Base-by-base conservation (phyloP, 2,329 filamentous ascomycete species). In the Talaromyces sp. region DNA sequence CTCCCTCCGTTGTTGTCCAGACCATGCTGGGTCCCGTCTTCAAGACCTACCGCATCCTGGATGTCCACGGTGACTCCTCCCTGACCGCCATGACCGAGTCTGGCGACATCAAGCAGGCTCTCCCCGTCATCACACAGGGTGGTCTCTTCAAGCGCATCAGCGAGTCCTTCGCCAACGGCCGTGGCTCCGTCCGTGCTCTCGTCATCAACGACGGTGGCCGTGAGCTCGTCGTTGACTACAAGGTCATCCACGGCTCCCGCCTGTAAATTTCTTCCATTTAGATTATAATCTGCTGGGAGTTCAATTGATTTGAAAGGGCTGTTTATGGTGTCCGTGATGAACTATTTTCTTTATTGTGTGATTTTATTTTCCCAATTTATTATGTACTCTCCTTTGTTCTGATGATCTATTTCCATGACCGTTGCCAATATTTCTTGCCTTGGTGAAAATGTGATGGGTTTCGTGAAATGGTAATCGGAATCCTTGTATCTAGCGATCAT, bases 31-130 rank as follows among this genome's bases (percentile, higher is more conserved):
- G 93, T 69, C 94, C 94, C 61, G 87, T 97, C 82, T 97, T 97
- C 91, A 97, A 97, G 91, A 94, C 97, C 85, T 99, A 99, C 88
- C 92, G 94, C 72, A 93, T 99, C 74, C 88, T 99, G 59, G 94
- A 99, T 82, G 88, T 99, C 77, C 87, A 91, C 77, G 90, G 96
- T 64, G 92, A 87, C 69, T 82, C 83, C 70, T 78, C 80, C 66
- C 77, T 99, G 71, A 91, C 95, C 64, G 92, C 92, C 82, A 97
- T 99, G 92, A 99, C 94, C 74, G 94, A 99, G 88, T 90, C 88
- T 63, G 92, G 94, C 69, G 93, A 99, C 75, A 91, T 99, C 83
- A 97, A 97, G 89, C 92, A 96, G 80, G 86, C 85, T 68, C 84
- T 99, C 55, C 85, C 90, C 54, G 91, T 99, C 76, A 88, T 97